Base-by-base conservation (phyloP, 2,329 filamentous ascomycete genomes). In the Cercospora canescens region DNA sequence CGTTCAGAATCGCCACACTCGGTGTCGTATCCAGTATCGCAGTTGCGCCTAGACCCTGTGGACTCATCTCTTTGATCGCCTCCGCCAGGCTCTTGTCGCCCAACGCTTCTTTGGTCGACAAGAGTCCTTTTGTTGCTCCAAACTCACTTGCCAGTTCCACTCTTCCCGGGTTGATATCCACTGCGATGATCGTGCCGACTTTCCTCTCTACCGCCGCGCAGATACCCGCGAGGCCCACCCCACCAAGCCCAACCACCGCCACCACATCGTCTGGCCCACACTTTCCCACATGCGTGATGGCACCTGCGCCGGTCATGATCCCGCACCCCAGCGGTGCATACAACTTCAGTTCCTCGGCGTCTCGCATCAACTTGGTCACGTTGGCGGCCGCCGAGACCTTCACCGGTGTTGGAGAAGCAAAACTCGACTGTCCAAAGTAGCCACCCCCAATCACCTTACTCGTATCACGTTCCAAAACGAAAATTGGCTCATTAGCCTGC, bases 11-110 rank as follows among this genome's bases (percentile, higher is more conserved):
- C 58, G 77, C 65, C 60, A 77, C 69, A 2, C 78, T 75, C 0
- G 80, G 83, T 1, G 81, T 85, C 0, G 82, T 84, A 60, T 86
- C 83, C 37, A 86, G 76, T 28, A 78, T 77, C 14, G 82, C 75
- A 2, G 78, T 81, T 2, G 79, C 75, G 0, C 82, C 81, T 0
- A 78, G 57, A 0, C 70, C 71, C 1, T 69, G 69, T 0, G 74
- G 78, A 50, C 30, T 73, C 66, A 59, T 37, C 3, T 66, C 62
- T n/a, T 67, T 67, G 45, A 71, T 59, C 24, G 68, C 69, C 4
- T 68, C 57, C 9, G 35, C 48, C 24, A 60, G 39, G 26, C 18
- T 62, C 55, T 64, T 63, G 4, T 48, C 63, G 7, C 35, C 57
- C 30, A 71, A 26, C 8, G 61, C 62, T 18, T 68, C 67, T 52